Conservation (phyloP, 768 basidiomycete species). For the Hirschioporus abietinus region DNA sequence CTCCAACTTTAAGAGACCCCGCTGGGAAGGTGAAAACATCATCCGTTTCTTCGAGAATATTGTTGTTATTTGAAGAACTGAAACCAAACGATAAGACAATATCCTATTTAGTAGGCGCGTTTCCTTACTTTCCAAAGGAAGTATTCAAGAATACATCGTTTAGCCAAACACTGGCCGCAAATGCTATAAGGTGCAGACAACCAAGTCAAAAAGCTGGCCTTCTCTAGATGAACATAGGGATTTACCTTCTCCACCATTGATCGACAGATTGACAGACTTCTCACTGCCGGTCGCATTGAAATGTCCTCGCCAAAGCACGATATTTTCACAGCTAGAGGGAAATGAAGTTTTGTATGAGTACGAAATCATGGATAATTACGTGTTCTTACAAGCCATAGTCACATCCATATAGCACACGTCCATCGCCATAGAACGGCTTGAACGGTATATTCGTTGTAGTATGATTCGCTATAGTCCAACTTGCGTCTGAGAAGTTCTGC, state of each 20-base stretch:
- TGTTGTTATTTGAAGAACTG: constrained; percentile 62
- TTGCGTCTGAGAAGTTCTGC: constrained; percentile 49
- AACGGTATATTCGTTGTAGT: constrained; percentile 69
- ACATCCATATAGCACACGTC: constrained; percentile 76
- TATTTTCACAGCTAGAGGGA: constrained; percentile 7
- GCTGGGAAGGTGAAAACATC: constrained; percentile 58
- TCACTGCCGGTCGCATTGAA: constrained; percentile 17
- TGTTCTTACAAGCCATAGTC: constrained; percentile 37
- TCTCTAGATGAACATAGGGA: not conserved
- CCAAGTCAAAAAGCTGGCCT: not conserved
- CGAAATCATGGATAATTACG: not conserved
- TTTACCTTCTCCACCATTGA: constrained; percentile 75
- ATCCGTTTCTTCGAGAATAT: constrained; percentile 62
- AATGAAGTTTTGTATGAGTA: not conserved
- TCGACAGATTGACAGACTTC: constrained; percentile 52
- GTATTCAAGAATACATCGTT: constrained; percentile 69
- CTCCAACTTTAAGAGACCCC: constrained; percentile 41
- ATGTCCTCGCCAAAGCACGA: constrained; percentile 14
- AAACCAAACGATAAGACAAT: constrained; percentile 3
- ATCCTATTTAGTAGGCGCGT: not conserved
- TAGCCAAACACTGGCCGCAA: constrained; percentile 79
- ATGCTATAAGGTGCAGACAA: constrained; percentile 37
- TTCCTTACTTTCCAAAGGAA: constrained; percentile 64
- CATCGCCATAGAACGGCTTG: constrained; percentile 68
- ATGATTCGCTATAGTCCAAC: constrained; percentile 66